phyloP scores from a whole-genome alignment of 106 monocot species.

The Apostasia ramifera region DNA sequence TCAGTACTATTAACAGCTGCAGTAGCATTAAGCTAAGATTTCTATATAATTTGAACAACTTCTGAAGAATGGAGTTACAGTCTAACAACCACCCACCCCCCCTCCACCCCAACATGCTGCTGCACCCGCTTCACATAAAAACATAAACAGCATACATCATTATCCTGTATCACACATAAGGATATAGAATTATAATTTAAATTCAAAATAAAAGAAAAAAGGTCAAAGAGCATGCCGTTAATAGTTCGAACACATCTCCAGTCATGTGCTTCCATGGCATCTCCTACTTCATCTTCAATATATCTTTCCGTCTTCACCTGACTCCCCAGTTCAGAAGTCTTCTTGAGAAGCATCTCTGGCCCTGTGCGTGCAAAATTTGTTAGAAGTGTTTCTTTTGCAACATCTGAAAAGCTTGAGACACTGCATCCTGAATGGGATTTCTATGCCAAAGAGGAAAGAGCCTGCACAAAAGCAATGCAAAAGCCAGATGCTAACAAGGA shows the following conservation, averaged over 20 bases:
- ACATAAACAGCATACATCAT: too few relatives aligned
- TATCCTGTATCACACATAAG: too few relatives aligned
- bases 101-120: too few relatives aligned
- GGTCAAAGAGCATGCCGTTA: slow-evolving; percentile 41
- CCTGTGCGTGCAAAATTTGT: slow-evolving; percentile 35
- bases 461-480: not conserved
- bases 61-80: too few relatives aligned
- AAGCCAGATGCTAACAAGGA: not conserved
- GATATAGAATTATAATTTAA: too few relatives aligned
- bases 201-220: not conserved
- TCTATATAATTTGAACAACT: too few relatives aligned
- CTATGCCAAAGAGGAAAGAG: not conserved
- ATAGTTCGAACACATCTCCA: slow-evolving; percentile 76
- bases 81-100: too few relatives aligned
- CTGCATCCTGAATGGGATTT: not conserved
- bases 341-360: slow-evolving; percentile 69
- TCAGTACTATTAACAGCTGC: too few relatives aligned
- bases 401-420: not conserved
- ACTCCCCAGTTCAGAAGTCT: slow-evolving; percentile 49
- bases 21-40: too few relatives aligned
- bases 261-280: slow-evolving; percentile 68
- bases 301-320: slow-evolving; percentile 17
- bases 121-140: too few relatives aligned
- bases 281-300: slow-evolving; percentile 52
- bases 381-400: not conserved